Conservation (phyloP, 306 rosid genomes). For the Sechiopsis laciniata region DNA sequence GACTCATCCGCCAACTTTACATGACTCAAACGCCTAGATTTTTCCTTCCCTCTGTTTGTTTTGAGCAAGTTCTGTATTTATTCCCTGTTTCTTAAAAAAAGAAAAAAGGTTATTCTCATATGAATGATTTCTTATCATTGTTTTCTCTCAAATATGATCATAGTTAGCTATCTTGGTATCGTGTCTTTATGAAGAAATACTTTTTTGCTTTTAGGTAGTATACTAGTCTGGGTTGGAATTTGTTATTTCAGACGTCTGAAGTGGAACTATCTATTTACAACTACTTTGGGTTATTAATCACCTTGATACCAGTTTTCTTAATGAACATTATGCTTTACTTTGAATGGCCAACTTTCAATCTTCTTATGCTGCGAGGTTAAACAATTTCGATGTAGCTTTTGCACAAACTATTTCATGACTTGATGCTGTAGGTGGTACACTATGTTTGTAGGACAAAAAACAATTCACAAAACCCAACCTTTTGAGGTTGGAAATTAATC, state of each 20-base stretch:
- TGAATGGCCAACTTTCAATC: not conserved
- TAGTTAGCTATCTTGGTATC: not conserved
- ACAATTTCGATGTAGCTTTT: not conserved
- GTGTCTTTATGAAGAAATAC: not conserved
- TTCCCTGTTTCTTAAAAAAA: not conserved
- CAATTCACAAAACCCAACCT: not conserved
- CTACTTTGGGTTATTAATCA: not conserved
- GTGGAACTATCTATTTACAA: not conserved
- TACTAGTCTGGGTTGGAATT: not conserved
- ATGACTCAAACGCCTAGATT: slow-evolving; percentile 1
- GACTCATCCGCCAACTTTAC: not conserved
- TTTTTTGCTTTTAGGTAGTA: not conserved
- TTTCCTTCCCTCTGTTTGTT: not conserved
- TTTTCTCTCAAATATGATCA: not conserved
- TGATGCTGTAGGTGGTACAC: not conserved
- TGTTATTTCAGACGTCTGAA: slow-evolving; percentile 2
- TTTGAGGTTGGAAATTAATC: not conserved
- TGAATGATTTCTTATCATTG: not conserved
- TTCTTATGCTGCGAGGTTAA: not conserved
- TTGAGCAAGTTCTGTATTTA: not conserved
- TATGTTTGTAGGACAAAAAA: not conserved
- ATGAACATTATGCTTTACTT: not conserved
- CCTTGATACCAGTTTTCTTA: slow-evolving; percentile 1
- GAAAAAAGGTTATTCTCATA: not conserved
- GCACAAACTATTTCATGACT: not conserved